Percentiles rank a stretch among this genome's conserved stretches.
These are phyloP conservation scores for Fermentozyma sake DNA, from an alignment of 1,139 yeast genomes.

Conservation along the genomic window DNA sequence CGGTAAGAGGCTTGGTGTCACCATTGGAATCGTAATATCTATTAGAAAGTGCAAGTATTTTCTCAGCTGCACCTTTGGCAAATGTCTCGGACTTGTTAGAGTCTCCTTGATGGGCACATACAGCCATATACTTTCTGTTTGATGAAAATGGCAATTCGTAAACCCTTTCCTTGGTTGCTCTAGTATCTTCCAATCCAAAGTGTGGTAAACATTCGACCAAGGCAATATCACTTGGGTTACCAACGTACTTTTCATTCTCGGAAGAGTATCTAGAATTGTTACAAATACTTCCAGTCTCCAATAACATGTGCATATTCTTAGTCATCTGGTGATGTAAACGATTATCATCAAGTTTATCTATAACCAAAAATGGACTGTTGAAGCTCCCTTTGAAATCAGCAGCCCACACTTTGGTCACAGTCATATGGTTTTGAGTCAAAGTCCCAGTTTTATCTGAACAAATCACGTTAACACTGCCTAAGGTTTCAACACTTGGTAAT, in stretches of 20 bases:
- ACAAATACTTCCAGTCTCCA: slow-evolving; percentile 73
- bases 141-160: slow-evolving; percentile 86
- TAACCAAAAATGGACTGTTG: slow-evolving; percentile 41
- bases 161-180: slow-evolving; percentile 54
- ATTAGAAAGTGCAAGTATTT: slow-evolving; percentile 58
- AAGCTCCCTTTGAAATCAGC: slow-evolving; percentile 60
- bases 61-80: slow-evolving; percentile 89
- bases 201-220: slow-evolving; percentile 67
- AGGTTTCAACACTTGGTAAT: slow-evolving; percentile 90
- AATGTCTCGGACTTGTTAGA: slow-evolving; percentile 51
- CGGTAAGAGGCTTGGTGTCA: slow-evolving; percentile 47
- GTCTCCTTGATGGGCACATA: slow-evolving; percentile 60
- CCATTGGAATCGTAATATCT: slow-evolving; percentile 59
- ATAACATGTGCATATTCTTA: slow-evolving; percentile 47
- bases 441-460: slow-evolving; percentile 97
- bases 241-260: slow-evolving; percentile 70
- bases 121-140: slow-evolving; percentile 84
- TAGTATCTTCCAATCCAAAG: slow-evolving; percentile 67
- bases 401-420: slow-evolving; percentile 84
- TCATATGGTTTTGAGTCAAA: slow-evolving; percentile 89
- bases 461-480: slow-evolving; percentile 92
- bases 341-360: slow-evolving; percentile 40
- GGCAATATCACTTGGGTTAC: slow-evolving; percentile 94
- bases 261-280: slow-evolving; percentile 71
- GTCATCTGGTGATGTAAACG: slow-evolving; percentile 44